Evolutionary conservation across 805 yeast genomes (phyloP).

Genomic region (Debaryomyces tyrocola): DNA sequence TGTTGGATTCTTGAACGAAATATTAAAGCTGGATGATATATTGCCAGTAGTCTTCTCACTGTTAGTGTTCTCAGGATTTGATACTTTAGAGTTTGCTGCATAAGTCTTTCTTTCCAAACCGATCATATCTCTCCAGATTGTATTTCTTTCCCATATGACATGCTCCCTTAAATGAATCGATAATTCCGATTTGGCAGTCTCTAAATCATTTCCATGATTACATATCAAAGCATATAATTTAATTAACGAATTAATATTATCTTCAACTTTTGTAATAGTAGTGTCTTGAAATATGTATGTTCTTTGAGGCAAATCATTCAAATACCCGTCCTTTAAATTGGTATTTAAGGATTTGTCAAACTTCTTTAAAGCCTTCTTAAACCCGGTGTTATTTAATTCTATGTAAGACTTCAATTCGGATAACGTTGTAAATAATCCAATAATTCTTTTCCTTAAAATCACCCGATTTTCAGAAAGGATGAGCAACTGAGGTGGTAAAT

Average conservation of each 20-base stretch:
- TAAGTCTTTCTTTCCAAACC: slow-evolving; percentile 78
- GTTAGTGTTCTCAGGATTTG: slow-evolving; percentile 17
- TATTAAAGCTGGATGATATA: slow-evolving; percentile 14
- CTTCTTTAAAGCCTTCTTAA: slow-evolving; percentile 52
- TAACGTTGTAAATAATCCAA: slow-evolving; percentile 43
- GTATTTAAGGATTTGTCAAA: slow-evolving; percentile 53
- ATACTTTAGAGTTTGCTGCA: slow-evolving; percentile 49
- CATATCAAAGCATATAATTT: slow-evolving; percentile 39
- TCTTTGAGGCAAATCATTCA: slow-evolving; percentile 44
- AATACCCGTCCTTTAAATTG: slow-evolving; percentile 40
- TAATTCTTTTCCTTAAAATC: slow-evolving; percentile 45
- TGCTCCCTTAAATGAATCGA: slow-evolving; percentile 57
- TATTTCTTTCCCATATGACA: slow-evolving; percentile 56
- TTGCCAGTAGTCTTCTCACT: slow-evolving; percentile 5
- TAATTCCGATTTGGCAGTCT: slow-evolving; percentile 51
- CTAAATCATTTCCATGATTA: slow-evolving; percentile 41
- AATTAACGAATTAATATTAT: slow-evolving; percentile 31
- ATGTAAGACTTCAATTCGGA: slow-evolving; percentile 51
- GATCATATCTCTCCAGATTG: slow-evolving; percentile 58
- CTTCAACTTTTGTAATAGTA: slow-evolving; percentile 31
- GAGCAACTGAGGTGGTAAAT: slow-evolving; percentile 33
- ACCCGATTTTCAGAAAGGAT: slow-evolving; percentile 51
- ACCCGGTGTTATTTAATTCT: slow-evolving; percentile 53
- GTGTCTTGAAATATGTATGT: slow-evolving; percentile 39
- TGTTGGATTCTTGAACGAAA: slow-evolving; percentile 33